phyloP scores from a whole-genome alignment of 768 basidiomycete genomes.

The Inosperma sp. region DNA sequence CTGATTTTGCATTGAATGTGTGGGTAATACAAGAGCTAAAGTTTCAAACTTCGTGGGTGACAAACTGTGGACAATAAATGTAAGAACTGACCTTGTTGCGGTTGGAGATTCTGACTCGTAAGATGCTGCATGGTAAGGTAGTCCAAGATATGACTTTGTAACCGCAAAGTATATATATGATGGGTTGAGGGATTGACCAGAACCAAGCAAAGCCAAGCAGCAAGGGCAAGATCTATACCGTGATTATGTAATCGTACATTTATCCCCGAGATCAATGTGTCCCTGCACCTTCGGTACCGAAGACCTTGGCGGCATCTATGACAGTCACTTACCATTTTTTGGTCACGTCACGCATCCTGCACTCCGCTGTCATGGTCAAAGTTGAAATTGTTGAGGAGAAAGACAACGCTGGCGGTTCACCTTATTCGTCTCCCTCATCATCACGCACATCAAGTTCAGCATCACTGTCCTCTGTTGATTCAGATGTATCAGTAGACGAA shows the following conservation, averaged over 20 bases:
- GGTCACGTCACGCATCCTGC: slow-evolving; percentile 21
- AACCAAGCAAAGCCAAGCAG: slow-evolving; percentile 25
- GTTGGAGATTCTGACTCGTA: slow-evolving; percentile 20
- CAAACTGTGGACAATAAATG: slow-evolving; percentile 8
- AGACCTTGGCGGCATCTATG: background rate
- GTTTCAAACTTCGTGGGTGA: slow-evolving; percentile 15
- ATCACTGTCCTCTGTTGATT: slow-evolving; percentile 77
- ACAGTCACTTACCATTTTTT: slow-evolving; percentile 17
- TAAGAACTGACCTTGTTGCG: slow-evolving; percentile 34
- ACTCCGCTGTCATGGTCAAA: slow-evolving; percentile 71
- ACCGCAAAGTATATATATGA: slow-evolving; percentile 33
- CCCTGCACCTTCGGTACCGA: slow-evolving; percentile 20
- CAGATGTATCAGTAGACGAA: slow-evolving; percentile 70
- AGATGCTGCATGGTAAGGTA: slow-evolving; percentile 35
- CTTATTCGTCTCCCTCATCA: slow-evolving; percentile 71
- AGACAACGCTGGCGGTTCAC: slow-evolving; percentile 60
- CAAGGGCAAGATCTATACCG: slow-evolving; percentile 18
- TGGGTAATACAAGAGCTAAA: slow-evolving; percentile 62
- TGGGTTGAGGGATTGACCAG: slow-evolving; percentile 18
- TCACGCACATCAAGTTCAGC: slow-evolving; percentile 66
- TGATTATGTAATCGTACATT: slow-evolving; percentile 18
- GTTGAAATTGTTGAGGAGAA: slow-evolving; percentile 86
- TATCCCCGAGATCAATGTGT: slow-evolving; percentile 24
- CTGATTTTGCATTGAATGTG: slow-evolving; percentile 70
- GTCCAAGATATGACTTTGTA: slow-evolving; percentile 6